phyloP scores from a whole-genome alignment of 345 rosid species.

The Moricandia arvensis region DNA sequence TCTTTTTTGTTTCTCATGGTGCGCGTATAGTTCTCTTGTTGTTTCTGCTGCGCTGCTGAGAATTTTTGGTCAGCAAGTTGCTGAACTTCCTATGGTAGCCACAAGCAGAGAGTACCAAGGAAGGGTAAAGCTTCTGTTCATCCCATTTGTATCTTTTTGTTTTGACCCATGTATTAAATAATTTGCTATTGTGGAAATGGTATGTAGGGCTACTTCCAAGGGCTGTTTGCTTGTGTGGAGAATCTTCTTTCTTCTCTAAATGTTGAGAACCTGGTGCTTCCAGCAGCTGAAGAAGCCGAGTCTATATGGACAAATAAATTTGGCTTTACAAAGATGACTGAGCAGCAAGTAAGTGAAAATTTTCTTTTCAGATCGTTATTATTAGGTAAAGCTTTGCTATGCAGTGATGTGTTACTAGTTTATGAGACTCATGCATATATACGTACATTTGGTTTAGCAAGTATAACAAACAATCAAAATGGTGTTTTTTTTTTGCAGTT shows the following conservation, averaged over 20 bases:
- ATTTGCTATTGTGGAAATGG: neutral
- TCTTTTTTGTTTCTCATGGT: slow-evolving; percentile 1
- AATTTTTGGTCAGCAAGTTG: slow-evolving; percentile 84
- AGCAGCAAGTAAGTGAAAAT: slow-evolving; percentile 57
- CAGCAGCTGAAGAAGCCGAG: slow-evolving; percentile 96
- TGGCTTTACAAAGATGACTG: slow-evolving; percentile 76
- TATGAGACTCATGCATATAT: neutral
- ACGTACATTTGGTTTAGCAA: neutral
- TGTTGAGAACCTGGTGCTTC: slow-evolving; percentile 86
- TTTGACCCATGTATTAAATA: neutral
- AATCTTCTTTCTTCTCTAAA: slow-evolving; percentile 63
- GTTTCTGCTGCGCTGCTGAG: slow-evolving; percentile 96
- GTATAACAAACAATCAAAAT: neutral
- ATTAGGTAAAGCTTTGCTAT: neutral
- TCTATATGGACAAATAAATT: slow-evolving; percentile 90
- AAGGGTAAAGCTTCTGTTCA: slow-evolving; percentile 50
- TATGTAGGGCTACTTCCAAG: slow-evolving; percentile 83
- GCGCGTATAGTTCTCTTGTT: slow-evolving; percentile 59
- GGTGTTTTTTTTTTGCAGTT: slow-evolving; percentile 47
- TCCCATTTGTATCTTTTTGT: neutral
- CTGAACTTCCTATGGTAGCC: slow-evolving; percentile 97
- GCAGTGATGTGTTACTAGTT: neutral
- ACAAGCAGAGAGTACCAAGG: slow-evolving; percentile 89
- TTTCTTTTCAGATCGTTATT: neutral
- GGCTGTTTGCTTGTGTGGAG: slow-evolving; percentile 82